These are phyloP conservation scores for Dendrothele bispora DNA, from an alignment of 768 basidiomycete species.

Conservation along the genomic window DNA sequence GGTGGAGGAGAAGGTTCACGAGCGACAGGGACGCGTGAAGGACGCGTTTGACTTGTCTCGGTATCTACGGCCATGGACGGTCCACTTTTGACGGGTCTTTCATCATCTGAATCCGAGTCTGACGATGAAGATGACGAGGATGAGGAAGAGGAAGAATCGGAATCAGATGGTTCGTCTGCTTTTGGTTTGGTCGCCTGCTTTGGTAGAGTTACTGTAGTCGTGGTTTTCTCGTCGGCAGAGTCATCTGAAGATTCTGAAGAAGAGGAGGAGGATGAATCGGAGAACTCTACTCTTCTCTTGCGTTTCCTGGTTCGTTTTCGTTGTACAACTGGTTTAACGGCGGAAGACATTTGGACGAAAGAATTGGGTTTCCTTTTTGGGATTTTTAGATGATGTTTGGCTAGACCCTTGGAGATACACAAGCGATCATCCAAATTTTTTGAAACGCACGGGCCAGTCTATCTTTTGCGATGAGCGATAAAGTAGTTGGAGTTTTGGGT, in stretches of 20 bases:
- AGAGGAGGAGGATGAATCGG: constrained; percentile 41
- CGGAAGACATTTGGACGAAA: neutral
- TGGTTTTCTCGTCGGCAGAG: constrained; percentile 14
- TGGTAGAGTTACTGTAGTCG: constrained; percentile 4
- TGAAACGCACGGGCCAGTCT: neutral
- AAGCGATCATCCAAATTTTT: constrained; percentile 4
- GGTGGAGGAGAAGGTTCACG: constrained; percentile 44
- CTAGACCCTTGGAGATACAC: neutral
- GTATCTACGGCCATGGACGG: no score
- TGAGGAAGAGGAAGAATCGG: constrained; percentile 10
- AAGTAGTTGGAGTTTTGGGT: constrained; percentile 54
- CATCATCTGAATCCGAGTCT: constrained; percentile 8
- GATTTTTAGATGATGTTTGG: neutral
- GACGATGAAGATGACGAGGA: constrained; percentile 21
- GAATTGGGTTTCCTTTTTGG: neutral
- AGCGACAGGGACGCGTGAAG: constrained; percentile 20
- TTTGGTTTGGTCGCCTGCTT: neutral
- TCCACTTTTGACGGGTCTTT: no score
- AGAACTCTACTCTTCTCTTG: constrained; percentile 48
- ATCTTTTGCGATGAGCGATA: constrained; percentile 48
- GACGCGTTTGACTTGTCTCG: constrained; percentile 9
- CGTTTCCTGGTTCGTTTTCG: constrained; percentile 37
- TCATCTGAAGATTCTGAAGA: constrained; percentile 31
- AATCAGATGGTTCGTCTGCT: neutral
- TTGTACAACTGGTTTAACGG: neutral